phyloP scores from a whole-genome alignment of 129 eudicot species.

The Mikania micrantha region DNA sequence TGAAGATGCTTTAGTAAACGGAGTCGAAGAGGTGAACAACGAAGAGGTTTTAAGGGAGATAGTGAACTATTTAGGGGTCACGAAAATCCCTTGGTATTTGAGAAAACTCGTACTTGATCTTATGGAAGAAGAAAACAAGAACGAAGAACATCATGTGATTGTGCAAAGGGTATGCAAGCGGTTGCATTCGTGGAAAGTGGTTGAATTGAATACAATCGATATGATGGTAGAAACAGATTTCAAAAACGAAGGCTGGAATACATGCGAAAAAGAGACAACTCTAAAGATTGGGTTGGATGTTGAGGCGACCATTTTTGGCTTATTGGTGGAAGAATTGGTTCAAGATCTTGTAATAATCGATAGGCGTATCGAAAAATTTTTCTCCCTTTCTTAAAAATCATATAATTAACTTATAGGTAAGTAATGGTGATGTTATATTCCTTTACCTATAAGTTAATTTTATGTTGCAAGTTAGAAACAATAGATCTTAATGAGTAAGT shows the following conservation, averaged over 20 bases:
- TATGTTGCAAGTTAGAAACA: slow-evolving; percentile 13
- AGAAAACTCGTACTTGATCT: slow-evolving; percentile 58
- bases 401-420: slow-evolving; percentile 21
- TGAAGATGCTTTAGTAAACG: slow-evolving; percentile 15
- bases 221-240: slow-evolving; percentile 85
- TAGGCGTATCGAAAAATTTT: not conserved
- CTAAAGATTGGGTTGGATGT: slow-evolving; percentile 41
- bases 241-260: slow-evolving; percentile 60
- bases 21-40: not conserved
- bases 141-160: slow-evolving; percentile 22
- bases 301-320: slow-evolving; percentile 43
- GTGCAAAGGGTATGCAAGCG: slow-evolving; percentile 57
- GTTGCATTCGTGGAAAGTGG: slow-evolving; percentile 71
- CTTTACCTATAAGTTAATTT: slow-evolving; percentile 17
- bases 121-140: slow-evolving; percentile 46
- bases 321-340: slow-evolving; percentile 55
- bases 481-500: slow-evolving; percentile 2
- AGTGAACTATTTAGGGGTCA: slow-evolving; percentile 23
- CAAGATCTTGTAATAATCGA: slow-evolving; percentile 28
- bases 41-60: slow-evolving; percentile 30
- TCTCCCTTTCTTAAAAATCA: not conserved
- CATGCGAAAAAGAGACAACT: slow-evolving; percentile 28
- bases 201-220: slow-evolving; percentile 70
- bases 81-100: slow-evolving; percentile 51
- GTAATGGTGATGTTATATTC: not conserved